Base-by-base conservation (phyloP, 768 basidiomycete species). In the Nidularia sp. region DNA sequence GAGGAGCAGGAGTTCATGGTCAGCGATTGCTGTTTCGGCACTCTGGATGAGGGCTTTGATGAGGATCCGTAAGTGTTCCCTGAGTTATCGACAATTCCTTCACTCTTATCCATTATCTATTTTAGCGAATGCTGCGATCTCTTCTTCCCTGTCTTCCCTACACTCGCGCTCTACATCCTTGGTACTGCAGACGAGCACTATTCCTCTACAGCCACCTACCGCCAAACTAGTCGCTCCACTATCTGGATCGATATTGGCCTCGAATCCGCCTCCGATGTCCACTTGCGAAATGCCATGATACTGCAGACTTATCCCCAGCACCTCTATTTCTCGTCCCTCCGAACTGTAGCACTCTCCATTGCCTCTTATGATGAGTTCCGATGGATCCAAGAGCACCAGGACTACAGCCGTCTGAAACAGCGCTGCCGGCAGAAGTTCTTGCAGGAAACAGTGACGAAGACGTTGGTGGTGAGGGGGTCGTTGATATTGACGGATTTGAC, bases 1-100 rank as follows among this genome's bases (percentile, higher is more conserved):
- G 79, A 81, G 31, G 76, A 75, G 22, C 79, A 83, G 39, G 81
- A 85, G 57, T 85, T 74, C 51, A 74, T 85, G 43, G 61, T 84
- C 3, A 70, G 79, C 0, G 79, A 81, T 49, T 66, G 70, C 25
- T 83, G 80, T 57, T 83, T 74, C 58, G 78, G 79, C 32, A 75
- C 72, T 6, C 66, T 84, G 49, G 78, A 79, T 51, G 80, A 78
- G 57, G 74, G 70, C 18, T 77, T 76, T 56, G 60, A 68, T 5
- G 72, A 74, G 43, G 67, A 72, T 56, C 66, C 68, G 75, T 76
- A 58, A 56, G 73, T 69, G 51, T 34, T 45, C 22, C n/a, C 34
- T 15, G 9, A 39, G 15, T 1, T 15, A 39, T 15, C 15, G 9
- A 18, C 18, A 9, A 9, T 15, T 39, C 2, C 1, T 39, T 39